Evolutionary conservation across 2,329 filamentous ascomycete genomes (phyloP), one percentile per base, ranked within the genome.

Genomic region (Phyllosticta paracitricarpa): DNA sequence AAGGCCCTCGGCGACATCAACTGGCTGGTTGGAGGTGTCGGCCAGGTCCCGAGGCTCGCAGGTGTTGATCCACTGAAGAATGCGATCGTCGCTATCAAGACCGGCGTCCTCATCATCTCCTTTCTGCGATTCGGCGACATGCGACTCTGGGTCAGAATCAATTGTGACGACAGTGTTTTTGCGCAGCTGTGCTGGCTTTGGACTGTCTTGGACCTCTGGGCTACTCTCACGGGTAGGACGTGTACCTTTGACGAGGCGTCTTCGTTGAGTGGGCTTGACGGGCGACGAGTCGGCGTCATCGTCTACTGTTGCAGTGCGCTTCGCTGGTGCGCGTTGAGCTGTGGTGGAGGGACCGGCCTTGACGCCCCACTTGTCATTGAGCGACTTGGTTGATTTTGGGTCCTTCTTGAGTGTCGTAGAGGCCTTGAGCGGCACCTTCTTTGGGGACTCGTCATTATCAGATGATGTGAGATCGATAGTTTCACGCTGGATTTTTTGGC

Each of bases 21-120:
- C 82, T 40, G 88, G 86, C 63, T 89, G 85, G 33, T 86, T 86
- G 0, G 90, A 90, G 63, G 97, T 86, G 66, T 96, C 92, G 1
- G 88, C 84, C 52, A 99, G 82, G 62, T 93, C 89, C 40, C 87
- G 82, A 9, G 84, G 77, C 4, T 85, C 84, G 71, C 89, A 94
- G 0, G 81, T 84, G 69, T 97, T 97, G 73, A 99, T 86, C 68
- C 91, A 95, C 7, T 85, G 81, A 28, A 97, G 78, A 6, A 97
- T 83, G 61, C 81, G 81, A 4, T 69, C 69, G 30, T 84, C 79
- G 51, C 84, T 71, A 30, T 71, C 68, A 14, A 63, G 65, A 6
- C 63, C 68, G 4, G 60, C 65, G 3, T 71, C 68, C 26, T 71
- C 70, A 24, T 73, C 75, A 26, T 70, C 10, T 25, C 54, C 54